phyloP scores from a whole-genome alignment of 768 basidiomycete genomes.

The Cytidiella melzeri region DNA sequence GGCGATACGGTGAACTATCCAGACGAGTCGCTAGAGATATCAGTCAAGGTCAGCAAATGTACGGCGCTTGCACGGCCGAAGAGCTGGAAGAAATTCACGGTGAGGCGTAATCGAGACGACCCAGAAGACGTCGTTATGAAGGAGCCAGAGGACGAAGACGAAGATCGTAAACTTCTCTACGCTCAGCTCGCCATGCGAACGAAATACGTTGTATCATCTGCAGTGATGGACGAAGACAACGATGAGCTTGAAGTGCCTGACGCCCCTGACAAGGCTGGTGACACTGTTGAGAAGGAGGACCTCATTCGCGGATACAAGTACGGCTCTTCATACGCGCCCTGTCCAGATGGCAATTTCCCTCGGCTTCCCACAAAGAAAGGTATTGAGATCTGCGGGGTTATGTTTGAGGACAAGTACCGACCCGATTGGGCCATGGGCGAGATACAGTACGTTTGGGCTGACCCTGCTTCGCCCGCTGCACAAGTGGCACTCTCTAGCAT shows the following conservation, averaged over 20 bases:
- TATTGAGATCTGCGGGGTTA: slow-evolving; percentile 85
- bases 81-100: slow-evolving; percentile 71
- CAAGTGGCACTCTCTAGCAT: slow-evolving; percentile 87
- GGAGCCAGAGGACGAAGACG: slow-evolving; percentile 34
- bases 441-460: slow-evolving; percentile 80
- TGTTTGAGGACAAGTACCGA: slow-evolving; percentile 64
- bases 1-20: slow-evolving; percentile 65
- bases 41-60: slow-evolving; percentile 73
- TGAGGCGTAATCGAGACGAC: slow-evolving; percentile 26
- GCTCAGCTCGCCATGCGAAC: slow-evolving; percentile 37
- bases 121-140: slow-evolving; percentile 17
- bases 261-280: slow-evolving; percentile 28
- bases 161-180: slow-evolving; percentile 32
- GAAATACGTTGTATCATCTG: slow-evolving; percentile 49
- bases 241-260: slow-evolving; percentile 27
- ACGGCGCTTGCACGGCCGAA: slow-evolving; percentile 67
- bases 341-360: slow-evolving; percentile 80
- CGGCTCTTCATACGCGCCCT: slow-evolving; percentile 81
- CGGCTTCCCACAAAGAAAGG: slow-evolving; percentile 72
- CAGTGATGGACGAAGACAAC: slow-evolving; percentile 19
- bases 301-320: slow-evolving; percentile 83
- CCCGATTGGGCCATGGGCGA: slow-evolving; percentile 81
- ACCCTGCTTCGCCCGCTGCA: slow-evolving; percentile 54
- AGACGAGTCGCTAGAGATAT: slow-evolving; percentile 71
- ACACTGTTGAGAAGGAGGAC: slow-evolving; percentile 58